Evolutionary conservation across 495 filamentous ascomycete genomes (phyloP), one percentile per base, ranked within the genome.

Genomic region (Cercophora sp.): DNA sequence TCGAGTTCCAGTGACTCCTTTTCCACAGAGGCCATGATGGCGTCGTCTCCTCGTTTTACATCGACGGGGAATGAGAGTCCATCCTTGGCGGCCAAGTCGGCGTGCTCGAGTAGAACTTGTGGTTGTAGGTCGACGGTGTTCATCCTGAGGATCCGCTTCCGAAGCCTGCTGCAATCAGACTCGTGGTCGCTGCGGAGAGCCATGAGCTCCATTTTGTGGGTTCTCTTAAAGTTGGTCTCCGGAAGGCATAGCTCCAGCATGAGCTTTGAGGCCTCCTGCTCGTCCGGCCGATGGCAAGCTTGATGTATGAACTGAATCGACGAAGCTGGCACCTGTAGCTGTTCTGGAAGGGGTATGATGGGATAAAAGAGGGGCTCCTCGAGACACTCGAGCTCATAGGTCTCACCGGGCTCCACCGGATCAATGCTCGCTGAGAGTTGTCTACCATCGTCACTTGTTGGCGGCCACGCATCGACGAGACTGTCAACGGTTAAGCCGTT

Each of bases 171-270:
- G 29, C 70, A 67, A 49, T 83, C 77, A 8, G 60, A 58, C 3
- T 76, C 74, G 49, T 75, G 68, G 54, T 82, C 76, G 16, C 64
- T 76, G 8, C 57, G 59, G 8, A 87, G 72, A 0, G 79, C 51
- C 0, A 82, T 80, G 1, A 61, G 27, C 13, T 86, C 80, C 2
- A 83, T 11, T 53, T 79, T 83, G 15, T 79, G 39, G 8, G 53
- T 47, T 18, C 58, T 52, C 10, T 60, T 31, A 4, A 55, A 46
- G 2, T 13, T 4, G n/a, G 43, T 42, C 29, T 41, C 46, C 9
- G 41, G 8, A 18, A 42, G 51, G 27, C 48, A 64, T 35, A 66
- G 47, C 22, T 56, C 40, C 1, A 29, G 39, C 47, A 56, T 59
- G 15, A 58, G 34, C 13, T 35, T 34, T n/a, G 26, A 10, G 3